A percentile compares a stretch with the other conserved stretches of the same genome.
These are phyloP conservation scores for Populus tremula DNA, from an alignment of 345 rosid genomes.

Conservation along the genomic window DNA sequence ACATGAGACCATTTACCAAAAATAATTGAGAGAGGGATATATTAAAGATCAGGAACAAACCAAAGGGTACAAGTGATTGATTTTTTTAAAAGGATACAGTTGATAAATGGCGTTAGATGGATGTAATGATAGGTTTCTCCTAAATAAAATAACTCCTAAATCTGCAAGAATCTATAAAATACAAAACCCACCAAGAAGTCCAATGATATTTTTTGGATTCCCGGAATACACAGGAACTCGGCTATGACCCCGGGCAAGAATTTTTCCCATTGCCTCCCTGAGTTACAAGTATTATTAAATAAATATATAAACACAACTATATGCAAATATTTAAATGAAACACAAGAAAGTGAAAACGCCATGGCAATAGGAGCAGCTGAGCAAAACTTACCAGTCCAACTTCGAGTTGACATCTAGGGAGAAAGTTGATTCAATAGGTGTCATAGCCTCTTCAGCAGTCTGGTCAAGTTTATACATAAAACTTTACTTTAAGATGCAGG, in stretches of 20 bases:
- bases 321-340: background rate
- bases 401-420: slow-evolving; percentile 95
- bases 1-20: background rate
- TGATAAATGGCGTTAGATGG: background rate
- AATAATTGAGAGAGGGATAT: background rate
- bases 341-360: background rate
- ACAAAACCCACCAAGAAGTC: slow-evolving; percentile 76
- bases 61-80: background rate
- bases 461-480: slow-evolving; percentile 31
- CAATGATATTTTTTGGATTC: slow-evolving; percentile 79
- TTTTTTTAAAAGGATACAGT: background rate
- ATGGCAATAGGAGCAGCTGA: background rate
- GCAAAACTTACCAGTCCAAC: slow-evolving; percentile 75
- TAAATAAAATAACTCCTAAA: background rate
- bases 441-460: slow-evolving; percentile 99
- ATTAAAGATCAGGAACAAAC: background rate
- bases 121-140: background rate
- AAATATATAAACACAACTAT: background rate
- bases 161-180: slow-evolving; percentile 8
- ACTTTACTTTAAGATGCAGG: background rate
- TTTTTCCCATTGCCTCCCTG: slow-evolving; percentile 92
- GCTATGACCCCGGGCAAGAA: slow-evolving; percentile 95
- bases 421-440: slow-evolving; percentile 96
- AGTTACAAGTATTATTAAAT: slow-evolving; percentile 12
- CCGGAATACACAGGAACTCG: slow-evolving; percentile 90